A percentile compares a stretch with the other conserved stretches of the same genome.
phyloP scores from a whole-genome alignment of 768 basidiomycete species.

The Tricholomella constricta region DNA sequence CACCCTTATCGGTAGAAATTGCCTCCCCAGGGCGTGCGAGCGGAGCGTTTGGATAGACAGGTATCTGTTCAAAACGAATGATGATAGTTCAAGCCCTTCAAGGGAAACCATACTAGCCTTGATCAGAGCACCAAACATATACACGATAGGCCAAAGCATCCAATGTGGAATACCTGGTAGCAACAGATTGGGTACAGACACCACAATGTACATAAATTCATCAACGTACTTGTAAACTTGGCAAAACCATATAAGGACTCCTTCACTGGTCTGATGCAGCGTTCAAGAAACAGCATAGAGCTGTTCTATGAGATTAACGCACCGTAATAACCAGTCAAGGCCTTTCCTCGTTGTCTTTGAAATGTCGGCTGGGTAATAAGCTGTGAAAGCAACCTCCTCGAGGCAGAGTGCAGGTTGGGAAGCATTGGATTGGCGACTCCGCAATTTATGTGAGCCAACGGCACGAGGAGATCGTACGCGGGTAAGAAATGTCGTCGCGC shows the following conservation, averaged over 20 bases:
- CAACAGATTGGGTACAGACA: not conserved
- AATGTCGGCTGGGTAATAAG: slow-evolving; percentile 62
- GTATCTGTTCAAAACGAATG: slow-evolving; percentile 41
- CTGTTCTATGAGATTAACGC: slow-evolving; percentile 17
- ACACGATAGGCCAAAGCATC: slow-evolving; percentile 52
- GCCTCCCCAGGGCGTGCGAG: slow-evolving; percentile 42
- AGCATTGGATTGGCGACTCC: slow-evolving; percentile 16
- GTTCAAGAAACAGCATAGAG: not conserved
- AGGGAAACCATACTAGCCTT: slow-evolving; percentile 33
- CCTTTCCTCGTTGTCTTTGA: slow-evolving; percentile 37
- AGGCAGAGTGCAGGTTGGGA: slow-evolving; percentile 50
- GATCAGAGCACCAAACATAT: slow-evolving; percentile 50
- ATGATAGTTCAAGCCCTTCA: not conserved
- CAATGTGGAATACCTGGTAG: slow-evolving; percentile 37
- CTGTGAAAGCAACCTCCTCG: slow-evolving; percentile 65
- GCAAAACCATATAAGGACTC: slow-evolving; percentile 51
- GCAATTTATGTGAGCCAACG: slow-evolving; percentile 45
- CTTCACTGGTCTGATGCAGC: slow-evolving; percentile 39
- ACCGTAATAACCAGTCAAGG: slow-evolving; percentile 62
- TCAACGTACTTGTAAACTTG: slow-evolving; percentile 45
- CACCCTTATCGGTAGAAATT: slow-evolving; percentile 3
- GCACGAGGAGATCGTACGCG: slow-evolving; percentile 39
- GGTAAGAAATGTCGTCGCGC: slow-evolving; percentile 58
- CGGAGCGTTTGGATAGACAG: slow-evolving; percentile 57
- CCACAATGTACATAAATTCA: not conserved